Evolutionary conservation across 2,329 filamentous ascomycete genomes (phyloP), one percentile per base, ranked within the genome.

Genomic region (Ophiostoma sp.): DNA sequence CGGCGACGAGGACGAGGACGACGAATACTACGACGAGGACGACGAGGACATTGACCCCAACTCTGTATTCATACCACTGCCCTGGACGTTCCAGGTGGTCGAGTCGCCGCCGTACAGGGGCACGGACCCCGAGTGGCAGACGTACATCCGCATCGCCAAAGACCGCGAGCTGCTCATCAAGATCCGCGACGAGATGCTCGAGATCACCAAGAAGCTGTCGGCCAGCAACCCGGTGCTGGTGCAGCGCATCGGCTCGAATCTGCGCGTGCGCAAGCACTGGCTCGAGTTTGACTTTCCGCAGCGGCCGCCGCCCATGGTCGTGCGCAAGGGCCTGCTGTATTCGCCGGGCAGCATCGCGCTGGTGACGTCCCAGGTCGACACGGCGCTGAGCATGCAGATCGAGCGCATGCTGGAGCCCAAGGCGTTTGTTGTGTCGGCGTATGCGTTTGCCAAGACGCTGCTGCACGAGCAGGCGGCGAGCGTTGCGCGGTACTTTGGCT

Each of bases 111-210:
- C 83, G 2, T 89, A 88, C 76, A 81, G 80, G 72, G 83, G 83
- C 68, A 80, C 79, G 35, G 87, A 89, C 73, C 87, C 88, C 2
- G 89, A 91, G 77, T 90, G 86, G 87, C 79, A 82, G 72, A 80
- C 82, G 67, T 91, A 89, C 73, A 75, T 87, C 20, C 83, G 83
- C 70, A 79, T 90, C n/a, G 86, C 83, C 72, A 83, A 83, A 72
- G 83, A 90, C 72, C 77, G 76, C 17, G 77, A 83, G 62, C 79
- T 83, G 11, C 79, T 85, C 33, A 75, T 82, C 23, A 76, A 79
- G 31, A 82, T 89, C 36, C 81, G 81, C 75, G 75, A 85, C 11
- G 41, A 54, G 31, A 79, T 87, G 68, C 81, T 80, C 17, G 76
- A 81, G 4, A 74, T 81, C n/a, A 81, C 83, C 10, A 76, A 80